A percentile compares a stretch with the other conserved stretches of the same genome.
phyloP scores from a whole-genome alignment of 148 eudicot species.

The Spergularia bocconei region DNA sequence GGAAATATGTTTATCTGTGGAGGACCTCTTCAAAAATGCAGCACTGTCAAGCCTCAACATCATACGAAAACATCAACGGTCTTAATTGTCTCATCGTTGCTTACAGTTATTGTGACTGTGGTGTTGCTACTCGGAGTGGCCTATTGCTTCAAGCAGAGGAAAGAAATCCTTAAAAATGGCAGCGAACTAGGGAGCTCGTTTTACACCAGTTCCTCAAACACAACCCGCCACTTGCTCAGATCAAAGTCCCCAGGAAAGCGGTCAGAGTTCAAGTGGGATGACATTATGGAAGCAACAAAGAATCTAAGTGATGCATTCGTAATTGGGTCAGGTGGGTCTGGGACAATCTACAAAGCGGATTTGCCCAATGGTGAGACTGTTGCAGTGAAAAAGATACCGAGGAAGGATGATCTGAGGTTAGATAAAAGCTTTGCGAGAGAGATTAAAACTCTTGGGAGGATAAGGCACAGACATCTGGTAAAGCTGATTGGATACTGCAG shows the following conservation, averaged over 20 bases:
- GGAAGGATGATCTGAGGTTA: constrained; percentile 59
- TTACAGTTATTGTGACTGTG: constrained; percentile 48
- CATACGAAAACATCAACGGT: constrained; percentile 36
- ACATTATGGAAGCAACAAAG: constrained; percentile 83
- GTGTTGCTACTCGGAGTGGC: constrained; percentile 57
- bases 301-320: constrained; percentile 77
- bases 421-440: constrained; percentile 90
- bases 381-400: constrained; percentile 75
- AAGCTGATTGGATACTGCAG: constrained; percentile 83
- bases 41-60: constrained; percentile 15
- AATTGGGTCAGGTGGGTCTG: constrained; percentile 95
- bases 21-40: constrained; percentile 57
- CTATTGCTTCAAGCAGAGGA: constrained; percentile 48
- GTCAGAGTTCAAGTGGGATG: constrained; percentile 73
- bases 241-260: constrained; percentile 42
- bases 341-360: constrained; percentile 82
- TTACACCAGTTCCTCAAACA: constrained; percentile 64
- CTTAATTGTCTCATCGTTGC: constrained; percentile 53
- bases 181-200: constrained; percentile 40
- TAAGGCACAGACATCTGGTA: constrained; percentile 91
- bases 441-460: constrained; percentile 80
- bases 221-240: constrained; percentile 55
- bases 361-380: constrained; percentile 60
- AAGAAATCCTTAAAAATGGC: constrained; percentile 40
- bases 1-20: constrained; percentile 84